phyloP scores from a whole-genome alignment of 2,329 filamentous ascomycete species.

The Annulohypoxylon truncatum region DNA sequence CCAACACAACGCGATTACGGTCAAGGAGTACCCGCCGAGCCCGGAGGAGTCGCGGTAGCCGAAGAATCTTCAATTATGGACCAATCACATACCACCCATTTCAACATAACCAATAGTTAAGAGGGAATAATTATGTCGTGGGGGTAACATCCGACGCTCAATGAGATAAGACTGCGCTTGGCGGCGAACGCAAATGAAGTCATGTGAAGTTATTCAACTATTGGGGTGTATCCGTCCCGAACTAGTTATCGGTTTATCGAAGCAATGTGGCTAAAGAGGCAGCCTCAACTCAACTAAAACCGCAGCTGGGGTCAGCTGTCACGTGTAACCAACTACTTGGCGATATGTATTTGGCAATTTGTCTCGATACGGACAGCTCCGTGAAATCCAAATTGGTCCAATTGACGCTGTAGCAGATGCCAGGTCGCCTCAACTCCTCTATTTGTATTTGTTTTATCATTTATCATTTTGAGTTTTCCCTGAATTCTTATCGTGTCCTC shows the following conservation, averaged over 20 bases:
- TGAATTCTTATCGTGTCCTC: not conserved
- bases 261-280: constrained; percentile 18
- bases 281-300: constrained; percentile 17
- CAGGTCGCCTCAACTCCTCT: constrained; percentile 44
- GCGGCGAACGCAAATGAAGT: constrained; percentile 28
- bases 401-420: constrained; percentile 32
- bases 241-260: constrained; percentile 15
- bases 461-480: not conserved
- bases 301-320: constrained; percentile 25
- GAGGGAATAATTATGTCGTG: constrained; percentile 16
- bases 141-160: constrained; percentile 35
- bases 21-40: constrained; percentile 39
- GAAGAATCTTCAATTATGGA: constrained; percentile 38
- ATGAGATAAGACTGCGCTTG: constrained; percentile 29
- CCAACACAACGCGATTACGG: constrained; percentile 36
- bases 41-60: constrained; percentile 42
- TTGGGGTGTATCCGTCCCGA: not conserved
- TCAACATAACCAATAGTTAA: constrained; percentile 30
- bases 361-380: constrained; percentile 44
- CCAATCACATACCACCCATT: constrained; percentile 44
- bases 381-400: constrained; percentile 40
- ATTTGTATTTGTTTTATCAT: constrained; percentile 11
- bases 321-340: constrained; percentile 3
- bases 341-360: constrained; percentile 6
- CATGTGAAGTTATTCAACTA: constrained; percentile 33